phyloP scores from a whole-genome alignment of 345 rosid genomes.

The Schrenkiella parvula region DNA sequence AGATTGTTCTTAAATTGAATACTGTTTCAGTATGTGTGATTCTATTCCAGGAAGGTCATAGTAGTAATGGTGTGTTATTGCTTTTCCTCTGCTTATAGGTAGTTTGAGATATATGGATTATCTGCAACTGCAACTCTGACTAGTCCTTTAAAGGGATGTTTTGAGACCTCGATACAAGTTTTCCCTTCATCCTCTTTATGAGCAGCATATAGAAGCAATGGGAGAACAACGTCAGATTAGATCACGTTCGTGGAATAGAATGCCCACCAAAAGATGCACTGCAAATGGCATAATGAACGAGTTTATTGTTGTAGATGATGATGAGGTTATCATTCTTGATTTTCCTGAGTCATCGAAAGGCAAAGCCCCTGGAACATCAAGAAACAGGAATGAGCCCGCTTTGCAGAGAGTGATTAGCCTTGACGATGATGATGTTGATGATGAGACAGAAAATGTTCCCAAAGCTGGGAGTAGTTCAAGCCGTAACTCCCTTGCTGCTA shows the following conservation, averaged over 20 bases:
- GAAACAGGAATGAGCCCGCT: slow-evolving; percentile 33
- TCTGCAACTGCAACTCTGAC: not conserved
- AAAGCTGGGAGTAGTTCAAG: slow-evolving; percentile 17
- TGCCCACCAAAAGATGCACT: slow-evolving; percentile 26
- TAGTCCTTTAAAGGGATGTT: not conserved
- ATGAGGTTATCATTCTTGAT: slow-evolving; percentile 59
- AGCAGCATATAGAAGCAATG: slow-evolving; percentile 25
- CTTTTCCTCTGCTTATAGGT: slow-evolving; percentile 6
- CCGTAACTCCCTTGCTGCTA: not conserved
- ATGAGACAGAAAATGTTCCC: slow-evolving; percentile 5
- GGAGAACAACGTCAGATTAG: slow-evolving; percentile 39
- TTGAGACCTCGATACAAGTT: not conserved
- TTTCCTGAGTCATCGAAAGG: slow-evolving; percentile 46
- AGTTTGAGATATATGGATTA: not conserved
- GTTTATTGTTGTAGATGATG: slow-evolving; percentile 63
- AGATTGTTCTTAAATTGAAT: not conserved
- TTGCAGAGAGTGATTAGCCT: slow-evolving; percentile 48
- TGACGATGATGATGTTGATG: slow-evolving; percentile 44
- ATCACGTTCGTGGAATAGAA: slow-evolving; percentile 42
- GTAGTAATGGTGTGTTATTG: not conserved
- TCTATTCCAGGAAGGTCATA: not conserved
- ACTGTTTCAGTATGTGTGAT: not conserved
- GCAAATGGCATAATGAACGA: slow-evolving; percentile 39
- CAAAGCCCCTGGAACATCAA: slow-evolving; percentile 33
- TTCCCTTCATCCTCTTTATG: not conserved